These are phyloP conservation scores for Nannochloropsis oceanica DNA, from an alignment of 108 stramenopile genomes.

Conservation along the genomic window DNA sequence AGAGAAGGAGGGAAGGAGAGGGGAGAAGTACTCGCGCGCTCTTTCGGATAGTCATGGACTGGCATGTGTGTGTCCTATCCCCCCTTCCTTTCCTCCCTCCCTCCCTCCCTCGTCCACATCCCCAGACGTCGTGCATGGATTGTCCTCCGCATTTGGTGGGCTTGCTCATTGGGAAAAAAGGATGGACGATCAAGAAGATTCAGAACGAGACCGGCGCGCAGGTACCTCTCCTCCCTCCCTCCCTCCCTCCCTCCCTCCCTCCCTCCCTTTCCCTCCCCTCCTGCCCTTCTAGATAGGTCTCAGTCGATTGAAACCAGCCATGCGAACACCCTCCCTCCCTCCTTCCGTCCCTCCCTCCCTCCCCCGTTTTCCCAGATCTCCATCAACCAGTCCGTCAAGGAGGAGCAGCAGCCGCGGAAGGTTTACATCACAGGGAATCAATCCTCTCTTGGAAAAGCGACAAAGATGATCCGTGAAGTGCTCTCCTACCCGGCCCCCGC, in stretches of 20 bases:
- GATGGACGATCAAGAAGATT: slow-evolving; percentile 34
- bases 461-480: not conserved
- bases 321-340: not conserved
- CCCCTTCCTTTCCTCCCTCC: not conserved
- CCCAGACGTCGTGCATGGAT: slow-evolving; percentile 4
- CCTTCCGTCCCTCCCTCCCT: not conserved
- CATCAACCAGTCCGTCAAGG: not conserved
- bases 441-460: not conserved
- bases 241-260: not conserved
- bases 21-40: too few relatives aligned
- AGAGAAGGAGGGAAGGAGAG: too few relatives aligned
- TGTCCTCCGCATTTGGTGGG: slow-evolving; percentile 32
- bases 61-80: too few relatives aligned
- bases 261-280: not conserved
- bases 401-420: not conserved
- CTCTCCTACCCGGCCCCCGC: not conserved
- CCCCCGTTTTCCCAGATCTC: not conserved
- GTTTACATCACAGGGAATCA: not conserved
- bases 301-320: too few relatives aligned
- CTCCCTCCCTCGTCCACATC: not conserved
- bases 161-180: slow-evolving; percentile 24
- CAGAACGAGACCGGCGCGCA: not conserved
- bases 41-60: too few relatives aligned
- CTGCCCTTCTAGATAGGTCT: not conserved
- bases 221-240: not conserved